Percentiles rank a stretch among this genome's conserved stretches.
These are phyloP conservation scores for Lentinula edodes DNA, from an alignment of 768 basidiomycete species.

Conservation along the genomic window DNA sequence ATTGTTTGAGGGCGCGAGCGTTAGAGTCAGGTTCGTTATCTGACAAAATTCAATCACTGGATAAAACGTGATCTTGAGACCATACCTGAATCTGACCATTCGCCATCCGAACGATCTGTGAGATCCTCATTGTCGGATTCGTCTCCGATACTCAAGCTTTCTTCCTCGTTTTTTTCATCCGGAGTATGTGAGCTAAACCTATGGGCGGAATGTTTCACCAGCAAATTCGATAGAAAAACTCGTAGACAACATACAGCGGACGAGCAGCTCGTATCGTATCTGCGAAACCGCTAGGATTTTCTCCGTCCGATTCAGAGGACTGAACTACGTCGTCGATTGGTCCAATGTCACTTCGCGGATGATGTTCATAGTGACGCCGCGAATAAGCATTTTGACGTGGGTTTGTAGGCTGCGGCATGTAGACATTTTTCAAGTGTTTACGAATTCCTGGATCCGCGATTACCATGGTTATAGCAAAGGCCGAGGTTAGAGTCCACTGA, in stretches of 20 bases:
- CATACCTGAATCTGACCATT: conserved; percentile 45
- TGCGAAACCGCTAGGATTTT: conserved; percentile 42
- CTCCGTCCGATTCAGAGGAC: conserved; percentile 62
- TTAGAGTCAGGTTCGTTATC: not conserved
- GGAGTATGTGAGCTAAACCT: not conserved
- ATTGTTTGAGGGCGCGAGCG: conserved; percentile 34
- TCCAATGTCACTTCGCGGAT: conserved; percentile 6
- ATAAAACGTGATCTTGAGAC: not conserved
- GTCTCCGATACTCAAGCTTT: conserved; percentile 58
- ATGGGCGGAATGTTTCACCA: not conserved
- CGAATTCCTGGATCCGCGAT: not conserved
- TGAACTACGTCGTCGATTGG: conserved; percentile 16
- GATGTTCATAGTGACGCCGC: not conserved
- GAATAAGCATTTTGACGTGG: not conserved
- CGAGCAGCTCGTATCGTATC: conserved; percentile 69
- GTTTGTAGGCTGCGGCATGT: conserved; percentile 24
- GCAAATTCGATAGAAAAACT: not conserved
- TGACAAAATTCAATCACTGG: conserved; percentile 13
- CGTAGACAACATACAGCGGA: conserved; percentile 43
- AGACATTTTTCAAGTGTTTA: conserved; percentile 45
- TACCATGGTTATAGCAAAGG: not conserved
- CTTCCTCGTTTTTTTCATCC: conserved; percentile 35
- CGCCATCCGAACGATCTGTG: conserved; percentile 48
- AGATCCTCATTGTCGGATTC: conserved; percentile 77
- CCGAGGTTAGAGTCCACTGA: not conserved